Evolutionary conservation across 2,329 filamentous ascomycete species (phyloP).

Genomic region (Aschersonia sp.): DNA sequence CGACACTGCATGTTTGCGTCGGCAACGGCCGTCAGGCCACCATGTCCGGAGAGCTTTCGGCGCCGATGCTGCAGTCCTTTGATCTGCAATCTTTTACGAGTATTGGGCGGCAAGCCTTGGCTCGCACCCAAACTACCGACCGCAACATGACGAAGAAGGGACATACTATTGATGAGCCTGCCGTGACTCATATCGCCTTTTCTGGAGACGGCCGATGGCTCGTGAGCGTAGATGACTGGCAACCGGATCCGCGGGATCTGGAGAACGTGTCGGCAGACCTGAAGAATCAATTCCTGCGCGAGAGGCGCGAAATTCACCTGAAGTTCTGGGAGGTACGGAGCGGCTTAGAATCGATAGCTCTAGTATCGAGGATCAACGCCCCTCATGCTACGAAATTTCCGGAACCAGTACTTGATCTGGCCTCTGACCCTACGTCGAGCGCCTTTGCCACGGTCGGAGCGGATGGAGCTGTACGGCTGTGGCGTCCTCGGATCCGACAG

Average conservation of each 20-base stretch:
- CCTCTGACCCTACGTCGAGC: conserved; percentile 50
- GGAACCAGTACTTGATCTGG: conserved; percentile 55
- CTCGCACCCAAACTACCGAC: conserved; percentile 75
- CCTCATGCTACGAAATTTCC: conserved; percentile 52
- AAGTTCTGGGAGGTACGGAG: conserved; percentile 75
- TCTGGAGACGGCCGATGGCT: conserved; percentile 79
- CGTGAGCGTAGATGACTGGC: conserved; percentile 85
- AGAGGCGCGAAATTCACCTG: conserved; percentile 59
- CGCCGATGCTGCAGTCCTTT: conserved; percentile 63
- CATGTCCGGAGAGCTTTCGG: conserved; percentile 35
- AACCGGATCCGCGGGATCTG: conserved; percentile 55
- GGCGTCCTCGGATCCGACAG: conserved; percentile 59
- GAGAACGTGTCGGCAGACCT: conserved; percentile 24
- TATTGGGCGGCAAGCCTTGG: conserved; percentile 73
- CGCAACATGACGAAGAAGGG: conserved; percentile 62
- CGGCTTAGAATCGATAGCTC: conserved; percentile 45
- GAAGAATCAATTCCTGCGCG: conserved; percentile 30
- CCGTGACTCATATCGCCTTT: conserved; percentile 59
- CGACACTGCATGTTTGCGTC: conserved; percentile 54
- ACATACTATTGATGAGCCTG: conserved; percentile 59
- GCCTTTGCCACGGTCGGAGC: conserved; percentile 77
- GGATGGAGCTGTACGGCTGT: conserved; percentile 65
- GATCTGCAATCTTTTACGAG: conserved; percentile 69
- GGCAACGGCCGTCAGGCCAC: conserved; percentile 44
- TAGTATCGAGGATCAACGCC: conserved; percentile 70